These are phyloP conservation scores for Exophiala oligosperma DNA, from an alignment of 2,329 filamentous ascomycete genomes.

Conservation along the genomic window DNA sequence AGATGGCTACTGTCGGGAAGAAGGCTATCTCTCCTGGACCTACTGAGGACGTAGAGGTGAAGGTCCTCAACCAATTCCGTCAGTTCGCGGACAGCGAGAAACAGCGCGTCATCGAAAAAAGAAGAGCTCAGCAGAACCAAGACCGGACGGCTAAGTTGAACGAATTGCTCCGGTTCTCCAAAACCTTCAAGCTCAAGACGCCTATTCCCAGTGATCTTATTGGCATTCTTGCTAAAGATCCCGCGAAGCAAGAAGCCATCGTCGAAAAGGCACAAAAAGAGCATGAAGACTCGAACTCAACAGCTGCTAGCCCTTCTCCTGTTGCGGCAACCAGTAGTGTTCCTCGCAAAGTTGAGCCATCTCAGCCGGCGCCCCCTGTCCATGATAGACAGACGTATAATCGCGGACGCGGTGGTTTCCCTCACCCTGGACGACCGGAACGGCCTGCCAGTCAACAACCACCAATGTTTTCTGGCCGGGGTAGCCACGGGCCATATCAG, in stretches of 20 bases:
- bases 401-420: slow-evolving; percentile 47
- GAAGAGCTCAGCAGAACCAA: slow-evolving; percentile 56
- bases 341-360: slow-evolving; percentile 51
- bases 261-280: slow-evolving; percentile 82
- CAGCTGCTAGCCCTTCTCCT: slow-evolving; percentile 26
- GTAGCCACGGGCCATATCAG: slow-evolving; percentile 13
- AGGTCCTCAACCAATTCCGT: slow-evolving; percentile 64
- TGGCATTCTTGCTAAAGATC: slow-evolving; percentile 93
- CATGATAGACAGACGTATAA: slow-evolving; percentile 50
- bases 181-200: slow-evolving; percentile 90
- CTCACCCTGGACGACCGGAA: slow-evolving; percentile 13
- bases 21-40: slow-evolving; percentile 51
- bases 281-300: slow-evolving; percentile 57
- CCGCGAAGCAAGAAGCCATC: slow-evolving; percentile 89
- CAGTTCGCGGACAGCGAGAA: slow-evolving; percentile 65
- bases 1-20: slow-evolving; percentile 32
- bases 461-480: slow-evolving; percentile 13
- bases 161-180: slow-evolving; percentile 92
- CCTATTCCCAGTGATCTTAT: slow-evolving; percentile 90
- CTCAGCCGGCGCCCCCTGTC: slow-evolving; percentile 36
- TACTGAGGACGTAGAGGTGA: slow-evolving; percentile 61
- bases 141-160: slow-evolving; percentile 93
- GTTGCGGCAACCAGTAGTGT: slow-evolving; percentile 50
- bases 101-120: slow-evolving; percentile 58
- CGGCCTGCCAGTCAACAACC: slow-evolving; percentile 39